These are phyloP conservation scores for Penicillium sp. DNA, from an alignment of 2,329 filamentous ascomycete species.

Conservation along the genomic window DNA sequence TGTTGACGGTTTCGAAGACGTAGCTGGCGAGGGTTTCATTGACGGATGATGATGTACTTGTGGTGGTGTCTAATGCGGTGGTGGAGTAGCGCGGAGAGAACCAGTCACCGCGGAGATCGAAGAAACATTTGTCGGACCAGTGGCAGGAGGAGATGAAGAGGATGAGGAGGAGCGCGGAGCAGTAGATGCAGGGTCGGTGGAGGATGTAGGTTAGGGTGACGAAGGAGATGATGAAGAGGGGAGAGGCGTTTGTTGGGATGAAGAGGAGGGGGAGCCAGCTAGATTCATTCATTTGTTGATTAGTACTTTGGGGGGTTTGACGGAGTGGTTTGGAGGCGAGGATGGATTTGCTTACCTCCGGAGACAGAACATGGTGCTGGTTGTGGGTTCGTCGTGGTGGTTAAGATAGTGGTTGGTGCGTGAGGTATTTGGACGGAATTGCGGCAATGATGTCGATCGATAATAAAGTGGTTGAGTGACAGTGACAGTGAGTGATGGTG, in stretches of 20 bases:
- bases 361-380: slow-evolving; percentile 63
- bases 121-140: slow-evolving; percentile 83
- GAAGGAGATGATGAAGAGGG: slow-evolving; percentile 77
- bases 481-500: too few relatives aligned
- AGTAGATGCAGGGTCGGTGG: slow-evolving; percentile 94
- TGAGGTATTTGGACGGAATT: slow-evolving; percentile 22
- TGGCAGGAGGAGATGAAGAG: slow-evolving; percentile 86
- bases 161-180: slow-evolving; percentile 86
- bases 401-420: too few relatives aligned
- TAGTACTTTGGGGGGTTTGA: too few relatives aligned
- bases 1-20: slow-evolving; percentile 49
- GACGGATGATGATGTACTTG: too few relatives aligned
- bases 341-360: slow-evolving; percentile 51
- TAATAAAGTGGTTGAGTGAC: too few relatives aligned
- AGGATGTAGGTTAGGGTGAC: slow-evolving; percentile 91
- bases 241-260: slow-evolving; percentile 76
- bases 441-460: too few relatives aligned
- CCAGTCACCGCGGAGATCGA: slow-evolving; percentile 87
- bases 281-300: background rate
- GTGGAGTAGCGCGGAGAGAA: slow-evolving; percentile 65
- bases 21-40: too few relatives aligned
- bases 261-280: slow-evolving; percentile 79
- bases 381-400: too few relatives aligned
- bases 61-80: too few relatives aligned
- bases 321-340: too few relatives aligned